Evolutionary conservation across 305 asterid genomes (phyloP).

Genomic region (Fraxinus ornus): DNA sequence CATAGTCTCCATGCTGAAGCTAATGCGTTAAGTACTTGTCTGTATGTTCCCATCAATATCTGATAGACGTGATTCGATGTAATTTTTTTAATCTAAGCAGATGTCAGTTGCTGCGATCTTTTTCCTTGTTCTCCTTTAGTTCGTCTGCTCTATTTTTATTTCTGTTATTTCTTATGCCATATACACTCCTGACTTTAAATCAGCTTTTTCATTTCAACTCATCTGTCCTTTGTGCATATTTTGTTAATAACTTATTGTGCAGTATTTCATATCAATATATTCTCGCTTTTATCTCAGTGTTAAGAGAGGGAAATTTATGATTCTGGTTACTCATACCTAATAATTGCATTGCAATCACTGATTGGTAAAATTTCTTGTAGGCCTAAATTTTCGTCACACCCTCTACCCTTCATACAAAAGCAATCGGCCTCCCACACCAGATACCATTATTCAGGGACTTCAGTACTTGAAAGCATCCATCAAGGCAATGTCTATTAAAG

Average conservation of each 20-base stretch:
- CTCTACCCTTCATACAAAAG: constrained; percentile 88
- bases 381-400: constrained; percentile 89
- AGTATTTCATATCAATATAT: background rate
- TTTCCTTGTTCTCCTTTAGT: background rate
- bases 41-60: background rate
- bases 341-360: constrained; percentile 9
- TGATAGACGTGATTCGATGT: background rate
- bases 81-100: background rate
- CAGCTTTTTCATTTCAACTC: background rate
- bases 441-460: constrained; percentile 94
- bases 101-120: background rate
- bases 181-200: background rate
- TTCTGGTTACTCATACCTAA: background rate
- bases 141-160: background rate
- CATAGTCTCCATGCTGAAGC: background rate
- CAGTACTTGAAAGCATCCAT: constrained; percentile 92
- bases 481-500: constrained; percentile 94
- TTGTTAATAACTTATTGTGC: background rate
- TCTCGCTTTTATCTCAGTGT: constrained; percentile 4
- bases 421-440: constrained; percentile 98
- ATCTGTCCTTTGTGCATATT: background rate
- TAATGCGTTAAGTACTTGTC: background rate
- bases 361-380: constrained; percentile 48
- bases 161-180: background rate
- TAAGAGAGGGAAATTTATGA: constrained; percentile 2